Base-by-base conservation (phyloP, 1,139 yeast species). In the Groenewaldozyma sp. region DNA sequence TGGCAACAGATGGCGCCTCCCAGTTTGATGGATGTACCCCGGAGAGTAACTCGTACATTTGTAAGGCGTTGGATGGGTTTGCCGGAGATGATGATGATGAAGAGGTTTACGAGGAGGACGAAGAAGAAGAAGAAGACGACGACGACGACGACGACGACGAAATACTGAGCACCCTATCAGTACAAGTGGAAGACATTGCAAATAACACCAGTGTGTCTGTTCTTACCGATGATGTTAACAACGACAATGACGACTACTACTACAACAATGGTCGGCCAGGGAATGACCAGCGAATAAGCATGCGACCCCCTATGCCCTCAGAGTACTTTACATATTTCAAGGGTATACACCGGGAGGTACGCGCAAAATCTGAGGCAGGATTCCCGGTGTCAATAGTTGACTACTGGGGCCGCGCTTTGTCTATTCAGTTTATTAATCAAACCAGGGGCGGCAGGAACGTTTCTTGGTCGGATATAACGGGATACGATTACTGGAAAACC, bases 331-430 rank as follows among this genome's bases (percentile, higher is more conserved):
- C 35, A 19, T 40, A 29, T 14, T 29, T 29, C 19, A 19, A 29
- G 17, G 33, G 40, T 29, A 19, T 36, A 13, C 22, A 33, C 17
- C 7, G 19, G 16, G 13, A 32, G 18, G 29, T 31, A 14, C 61
- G 66, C 14, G 73, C 52, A 19, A 84, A 84, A 54, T 62, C 64
- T 41, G 63, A 71, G 22, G 87, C 88, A 1, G 94, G 93, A 1
- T 83, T 68, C 56, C 74, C 76, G 16, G 62, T 76, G 18, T 71
- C 84, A 10, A 50, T 84, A 41, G 81, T 94, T 9, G 94, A 84
- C 63, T 70, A 81, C 39, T 84, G 94, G 94, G 94, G 93, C 14
- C 69, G 94, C 53, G 79, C 84, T 1, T 65, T 86, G 38, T 73
- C 88, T 0, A 72, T 76, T 50, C 87, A 81, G 57, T 76, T 78